Percentiles rank a stretch among this genome's conserved stretches.
Evolutionary conservation across 495 filamentous ascomycete species (phyloP).

Genomic region (Aspergillus bridgeri): DNA sequence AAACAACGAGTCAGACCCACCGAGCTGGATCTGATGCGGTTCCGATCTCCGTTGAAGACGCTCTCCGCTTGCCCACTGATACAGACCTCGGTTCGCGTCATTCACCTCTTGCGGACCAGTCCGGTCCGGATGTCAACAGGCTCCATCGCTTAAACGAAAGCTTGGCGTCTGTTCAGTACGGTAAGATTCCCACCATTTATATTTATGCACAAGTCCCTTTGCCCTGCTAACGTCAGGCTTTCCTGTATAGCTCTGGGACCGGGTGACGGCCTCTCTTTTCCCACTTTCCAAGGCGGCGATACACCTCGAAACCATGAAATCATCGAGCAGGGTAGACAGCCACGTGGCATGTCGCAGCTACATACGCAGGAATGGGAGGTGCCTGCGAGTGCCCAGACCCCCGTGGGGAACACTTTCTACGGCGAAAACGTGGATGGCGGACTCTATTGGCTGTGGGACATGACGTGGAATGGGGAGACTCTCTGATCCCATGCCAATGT

Average conservation of each 20-base stretch:
- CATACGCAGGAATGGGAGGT: neutral
- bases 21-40: conserved; percentile 1
- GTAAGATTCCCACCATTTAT: conserved; percentile 8
- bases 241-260: neutral
- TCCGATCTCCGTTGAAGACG: conserved; percentile 25
- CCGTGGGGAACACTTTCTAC: neutral
- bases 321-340: too few species aligned
- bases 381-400: neutral
- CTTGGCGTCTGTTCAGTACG: conserved; percentile 25
- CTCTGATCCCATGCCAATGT: too few species aligned
- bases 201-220: too few species aligned
- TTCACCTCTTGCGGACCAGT: conserved; percentile 3
- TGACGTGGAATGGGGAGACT: conserved; percentile 28
- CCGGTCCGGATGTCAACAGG: conserved; percentile 9
- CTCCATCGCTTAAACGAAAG: conserved; percentile 25
- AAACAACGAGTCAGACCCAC: neutral
- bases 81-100: conserved; percentile 12
- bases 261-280: too few species aligned
- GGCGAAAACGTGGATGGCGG: conserved; percentile 16
- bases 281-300: too few species aligned
- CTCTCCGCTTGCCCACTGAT: conserved; percentile 24
- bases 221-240: neutral
- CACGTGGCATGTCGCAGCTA: too few species aligned
- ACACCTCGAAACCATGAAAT: too few species aligned
- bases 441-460: conserved; percentile 31